These are phyloP conservation scores for Auxenochlorella pyrenoidosa DNA, from an alignment of 139 green algal species.

Conservation along the genomic window DNA sequence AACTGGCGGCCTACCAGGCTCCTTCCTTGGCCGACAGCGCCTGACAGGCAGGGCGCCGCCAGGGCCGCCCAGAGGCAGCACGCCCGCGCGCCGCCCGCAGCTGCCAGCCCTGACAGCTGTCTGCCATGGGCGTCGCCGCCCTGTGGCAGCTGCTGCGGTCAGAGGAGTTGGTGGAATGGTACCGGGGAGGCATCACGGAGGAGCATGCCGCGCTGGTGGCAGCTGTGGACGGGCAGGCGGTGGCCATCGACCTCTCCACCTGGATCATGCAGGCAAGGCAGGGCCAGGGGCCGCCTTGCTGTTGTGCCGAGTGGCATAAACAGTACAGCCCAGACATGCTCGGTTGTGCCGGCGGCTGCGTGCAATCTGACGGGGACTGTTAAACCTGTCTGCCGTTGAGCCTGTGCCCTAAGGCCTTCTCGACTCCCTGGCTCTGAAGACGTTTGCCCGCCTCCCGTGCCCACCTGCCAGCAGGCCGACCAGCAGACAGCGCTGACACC, in stretches of 20 bases:
- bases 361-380: too few relatives aligned
- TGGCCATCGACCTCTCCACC: slow-evolving; percentile 65
- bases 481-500: slow-evolving; percentile 52
- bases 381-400: too few relatives aligned
- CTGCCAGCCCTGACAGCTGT: not conserved
- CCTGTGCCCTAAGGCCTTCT: too few relatives aligned
- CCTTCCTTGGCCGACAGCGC: too few relatives aligned
- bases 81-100: not conserved
- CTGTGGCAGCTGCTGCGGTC: slow-evolving; percentile 41
- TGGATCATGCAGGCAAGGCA: slow-evolving; percentile 58
- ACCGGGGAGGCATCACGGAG: not conserved
- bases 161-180: slow-evolving; percentile 24
- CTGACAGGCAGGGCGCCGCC: too few relatives aligned
- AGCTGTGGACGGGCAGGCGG: slow-evolving; percentile 10
- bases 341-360: too few relatives aligned
- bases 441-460: too few relatives aligned
- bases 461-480: slow-evolving; percentile 42
- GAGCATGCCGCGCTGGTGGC: not conserved
- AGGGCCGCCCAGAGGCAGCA: too few relatives aligned
- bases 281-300: not conserved
- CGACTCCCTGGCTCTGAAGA: too few relatives aligned
- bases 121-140: slow-evolving; percentile 41
- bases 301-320: not conserved
- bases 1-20: too few relatives aligned
- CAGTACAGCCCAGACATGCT: too few relatives aligned